These are phyloP conservation scores for Heritiera littoralis DNA, from an alignment of 345 rosid genomes.

Conservation along the genomic window DNA sequence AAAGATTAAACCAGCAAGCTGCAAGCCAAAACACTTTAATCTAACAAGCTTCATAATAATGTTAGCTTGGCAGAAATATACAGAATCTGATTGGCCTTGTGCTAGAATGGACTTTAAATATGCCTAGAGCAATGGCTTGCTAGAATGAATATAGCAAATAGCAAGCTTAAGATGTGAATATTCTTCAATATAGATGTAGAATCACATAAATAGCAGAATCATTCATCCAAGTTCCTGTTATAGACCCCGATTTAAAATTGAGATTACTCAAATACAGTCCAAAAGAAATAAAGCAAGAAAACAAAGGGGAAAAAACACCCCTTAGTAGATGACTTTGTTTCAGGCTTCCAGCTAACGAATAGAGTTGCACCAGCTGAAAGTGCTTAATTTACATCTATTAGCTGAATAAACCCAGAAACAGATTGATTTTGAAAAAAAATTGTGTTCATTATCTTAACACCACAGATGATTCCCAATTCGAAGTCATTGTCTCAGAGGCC, in stretches of 20 bases:
- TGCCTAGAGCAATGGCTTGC: neutral
- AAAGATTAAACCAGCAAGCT: conserved; percentile 34
- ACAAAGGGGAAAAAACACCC: neutral
- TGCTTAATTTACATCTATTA: neutral
- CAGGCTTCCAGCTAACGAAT: neutral
- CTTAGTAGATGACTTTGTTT: neutral
- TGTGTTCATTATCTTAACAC: neutral
- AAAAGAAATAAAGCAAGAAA: neutral
- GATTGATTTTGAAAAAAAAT: neutral
- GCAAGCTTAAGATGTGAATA: neutral
- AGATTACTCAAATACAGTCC: neutral
- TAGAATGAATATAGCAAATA: neutral
- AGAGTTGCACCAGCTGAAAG: neutral
- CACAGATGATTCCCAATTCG: neutral
- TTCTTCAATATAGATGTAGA: neutral
- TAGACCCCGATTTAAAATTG: neutral
- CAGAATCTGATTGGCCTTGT: neutral
- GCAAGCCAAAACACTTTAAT: conserved; percentile 17
- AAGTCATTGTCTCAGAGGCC: neutral
- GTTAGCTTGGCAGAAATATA: neutral
- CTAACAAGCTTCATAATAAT: neutral
- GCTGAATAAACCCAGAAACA: neutral
- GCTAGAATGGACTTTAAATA: neutral
- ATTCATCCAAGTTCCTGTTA: neutral
- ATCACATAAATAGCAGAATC: neutral